A percentile compares a stretch with the other conserved stretches of the same genome.
These are phyloP conservation scores for Claviceps digitariae DNA, from an alignment of 2,329 filamentous ascomycete genomes.

Conservation along the genomic window DNA sequence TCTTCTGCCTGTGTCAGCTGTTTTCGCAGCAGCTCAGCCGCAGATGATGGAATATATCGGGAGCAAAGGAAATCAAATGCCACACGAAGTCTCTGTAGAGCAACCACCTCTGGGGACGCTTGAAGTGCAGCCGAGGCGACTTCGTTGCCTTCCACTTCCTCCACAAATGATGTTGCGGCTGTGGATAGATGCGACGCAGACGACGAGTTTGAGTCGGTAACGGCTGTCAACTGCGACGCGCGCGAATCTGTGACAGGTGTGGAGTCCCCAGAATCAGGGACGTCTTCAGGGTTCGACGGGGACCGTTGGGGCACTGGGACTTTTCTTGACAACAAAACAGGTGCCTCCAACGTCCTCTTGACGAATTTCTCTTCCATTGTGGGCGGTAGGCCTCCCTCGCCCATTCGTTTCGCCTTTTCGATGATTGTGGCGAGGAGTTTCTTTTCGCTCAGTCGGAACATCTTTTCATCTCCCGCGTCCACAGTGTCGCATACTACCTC, in stretches of 20 bases:
- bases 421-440: constrained; percentile 57
- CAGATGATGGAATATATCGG: constrained; percentile 39
- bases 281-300: constrained; percentile 5
- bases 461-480: constrained; percentile 67
- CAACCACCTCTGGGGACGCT: constrained; percentile 33
- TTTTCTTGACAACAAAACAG: constrained; percentile 54
- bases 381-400: constrained; percentile 49
- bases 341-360: constrained; percentile 58
- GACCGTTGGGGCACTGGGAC: constrained; percentile 24
- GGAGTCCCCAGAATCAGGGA: constrained; percentile 10
- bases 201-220: constrained; percentile 22
- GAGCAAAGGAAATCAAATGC: constrained; percentile 52
- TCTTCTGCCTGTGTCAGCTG: constrained; percentile 23
- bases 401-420: constrained; percentile 58
- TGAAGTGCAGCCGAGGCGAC: constrained; percentile 27
- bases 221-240: constrained; percentile 29
- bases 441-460: constrained; percentile 66
- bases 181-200: constrained; percentile 29
- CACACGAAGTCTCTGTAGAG: constrained; percentile 50
- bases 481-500: constrained; percentile 64
- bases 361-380: constrained; percentile 84
- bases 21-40: constrained; percentile 28
- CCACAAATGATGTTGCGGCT: constrained; percentile 29
- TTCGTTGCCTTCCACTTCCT: constrained; percentile 19
- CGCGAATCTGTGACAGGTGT: constrained; percentile 13